A percentile compares a stretch with the other conserved stretches of the same genome.
These are phyloP conservation scores for Limnanthes douglasii DNA, from an alignment of 345 rosid genomes.

Conservation along the genomic window DNA sequence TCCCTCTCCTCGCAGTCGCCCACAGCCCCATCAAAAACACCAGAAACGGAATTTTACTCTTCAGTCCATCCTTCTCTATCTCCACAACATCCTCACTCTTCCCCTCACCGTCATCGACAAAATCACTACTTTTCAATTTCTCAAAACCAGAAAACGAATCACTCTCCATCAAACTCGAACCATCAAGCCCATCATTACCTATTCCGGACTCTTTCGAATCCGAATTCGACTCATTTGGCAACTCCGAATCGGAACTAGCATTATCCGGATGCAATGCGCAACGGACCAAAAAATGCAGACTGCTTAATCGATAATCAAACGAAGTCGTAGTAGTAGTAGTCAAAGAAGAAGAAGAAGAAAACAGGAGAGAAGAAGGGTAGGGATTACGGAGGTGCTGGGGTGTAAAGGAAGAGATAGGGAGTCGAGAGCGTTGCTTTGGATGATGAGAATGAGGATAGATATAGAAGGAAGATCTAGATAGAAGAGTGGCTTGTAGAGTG, in stretches of 20 bases:
- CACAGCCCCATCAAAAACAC: conserved; percentile 52
- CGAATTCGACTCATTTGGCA: conserved; percentile 6
- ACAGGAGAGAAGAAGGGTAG: conserved; percentile 4
- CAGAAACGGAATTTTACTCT: conserved; percentile 24
- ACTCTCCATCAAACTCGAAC: conserved; percentile 6
- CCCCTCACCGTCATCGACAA: conserved; percentile 6
- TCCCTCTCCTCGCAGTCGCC: conserved; percentile 29
- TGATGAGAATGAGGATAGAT: conserved; percentile 8
- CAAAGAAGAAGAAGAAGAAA: conserved; percentile 4
- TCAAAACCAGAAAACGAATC: conserved; percentile 7
- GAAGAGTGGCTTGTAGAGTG: conserved; percentile 63
- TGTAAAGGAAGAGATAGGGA: background rate
- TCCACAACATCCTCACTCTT: conserved; percentile 11
- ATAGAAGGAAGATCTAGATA: conserved; percentile 28
- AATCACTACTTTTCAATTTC: conserved; percentile 5
- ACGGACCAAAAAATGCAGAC: conserved; percentile 9
- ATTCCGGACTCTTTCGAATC: background rate
- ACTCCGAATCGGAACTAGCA: conserved; percentile 28
- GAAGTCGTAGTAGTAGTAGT: conserved; percentile 9
- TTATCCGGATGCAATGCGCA: conserved; percentile 46
- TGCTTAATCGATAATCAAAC: conserved; percentile 7
- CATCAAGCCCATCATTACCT: conserved; percentile 2
- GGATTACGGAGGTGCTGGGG: conserved; percentile 1
- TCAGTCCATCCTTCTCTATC: conserved; percentile 10
- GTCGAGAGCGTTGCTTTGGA: conserved; percentile 1